These are phyloP conservation scores for Suillus alpinus DNA, from an alignment of 768 basidiomycete genomes.

Conservation along the genomic window DNA sequence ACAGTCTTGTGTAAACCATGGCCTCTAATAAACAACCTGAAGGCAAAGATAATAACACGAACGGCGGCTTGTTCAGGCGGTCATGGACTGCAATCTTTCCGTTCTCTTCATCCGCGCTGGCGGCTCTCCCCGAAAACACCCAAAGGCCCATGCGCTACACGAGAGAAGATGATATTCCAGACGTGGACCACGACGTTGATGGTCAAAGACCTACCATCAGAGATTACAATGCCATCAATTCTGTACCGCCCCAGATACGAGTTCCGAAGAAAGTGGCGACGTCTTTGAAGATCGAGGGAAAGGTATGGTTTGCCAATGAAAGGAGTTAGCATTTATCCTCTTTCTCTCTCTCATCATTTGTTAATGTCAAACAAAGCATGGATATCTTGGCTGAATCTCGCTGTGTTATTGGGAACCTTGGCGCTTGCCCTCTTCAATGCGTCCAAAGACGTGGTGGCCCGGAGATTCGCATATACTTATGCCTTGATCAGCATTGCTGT, in stretches of 20 bases:
- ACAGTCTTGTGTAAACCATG: constrained; percentile 6
- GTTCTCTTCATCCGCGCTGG: constrained; percentile 66
- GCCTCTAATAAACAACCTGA: constrained; percentile 14
- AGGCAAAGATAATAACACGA: constrained; percentile 13
- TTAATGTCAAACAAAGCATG: constrained; percentile 56
- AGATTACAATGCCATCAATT: constrained; percentile 75
- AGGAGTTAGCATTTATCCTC: constrained; percentile 53
- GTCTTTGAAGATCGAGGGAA: constrained; percentile 84
- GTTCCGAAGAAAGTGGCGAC: constrained; percentile 83
- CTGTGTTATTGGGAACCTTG: constrained; percentile 80
- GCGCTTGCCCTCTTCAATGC: constrained; percentile 88
- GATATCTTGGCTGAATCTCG: constrained; percentile 88
- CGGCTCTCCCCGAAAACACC: constrained; percentile 41
- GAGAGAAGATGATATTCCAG: constrained; percentile 73
- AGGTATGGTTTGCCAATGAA: constrained; percentile 98
- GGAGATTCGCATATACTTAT: constrained; percentile 80
- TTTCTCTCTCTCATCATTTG: background rate
- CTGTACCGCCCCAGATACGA: constrained; percentile 59
- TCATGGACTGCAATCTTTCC: constrained; percentile 68
- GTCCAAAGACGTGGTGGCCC: constrained; percentile 59
- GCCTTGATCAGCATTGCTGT: constrained; percentile 74
- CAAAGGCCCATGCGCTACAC: constrained; percentile 48
- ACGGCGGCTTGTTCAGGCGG: constrained; percentile 42
- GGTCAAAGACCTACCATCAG: constrained; percentile 60
- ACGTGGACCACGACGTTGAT: constrained; percentile 43